Evolutionary conservation across 371 early-diverging fungal species (phyloP).

Genomic region (Thermomucor indicae-seudaticae): DNA sequence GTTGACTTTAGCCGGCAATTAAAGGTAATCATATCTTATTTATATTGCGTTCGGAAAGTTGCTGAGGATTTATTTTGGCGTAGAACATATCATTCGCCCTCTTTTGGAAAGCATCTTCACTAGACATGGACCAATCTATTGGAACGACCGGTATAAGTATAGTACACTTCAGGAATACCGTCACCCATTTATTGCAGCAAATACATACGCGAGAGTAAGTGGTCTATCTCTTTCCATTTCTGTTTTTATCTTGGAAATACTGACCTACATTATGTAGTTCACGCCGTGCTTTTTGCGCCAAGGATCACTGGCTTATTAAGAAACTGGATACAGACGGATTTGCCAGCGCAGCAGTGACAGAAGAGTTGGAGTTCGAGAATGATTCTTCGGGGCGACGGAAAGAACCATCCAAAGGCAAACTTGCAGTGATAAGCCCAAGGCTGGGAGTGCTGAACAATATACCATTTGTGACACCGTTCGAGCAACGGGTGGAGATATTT

Average conservation of each 20-base stretch:
- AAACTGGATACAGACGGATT: slow-evolving; percentile 66
- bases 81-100: slow-evolving; percentile 70
- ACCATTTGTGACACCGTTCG: slow-evolving; percentile 90
- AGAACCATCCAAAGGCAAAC: slow-evolving; percentile 22
- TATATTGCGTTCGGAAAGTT: slow-evolving; percentile 1
- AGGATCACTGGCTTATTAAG: slow-evolving; percentile 74
- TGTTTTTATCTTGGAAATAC: background rate
- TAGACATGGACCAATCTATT: slow-evolving; percentile 34
- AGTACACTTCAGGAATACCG: slow-evolving; percentile 52
- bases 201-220: slow-evolving; percentile 80
- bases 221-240: background rate
- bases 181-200: slow-evolving; percentile 71
- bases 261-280: slow-evolving; percentile 33
- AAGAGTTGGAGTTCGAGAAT: slow-evolving; percentile 45
- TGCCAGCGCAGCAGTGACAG: slow-evolving; percentile 52
- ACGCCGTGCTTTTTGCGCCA: slow-evolving; percentile 63
- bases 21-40: slow-evolving; percentile 38
- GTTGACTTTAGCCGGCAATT: slow-evolving; percentile 50
- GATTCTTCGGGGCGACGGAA: slow-evolving; percentile 22
- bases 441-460: slow-evolving; percentile 75
- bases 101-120: slow-evolving; percentile 55
- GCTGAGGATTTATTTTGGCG: background rate
- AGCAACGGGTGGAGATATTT: slow-evolving; percentile 84
- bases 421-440: slow-evolving; percentile 58
- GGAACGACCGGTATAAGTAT: slow-evolving; percentile 49